phyloP scores from a whole-genome alignment of 2,329 filamentous ascomycete genomes.

The Pyricularia sp. region DNA sequence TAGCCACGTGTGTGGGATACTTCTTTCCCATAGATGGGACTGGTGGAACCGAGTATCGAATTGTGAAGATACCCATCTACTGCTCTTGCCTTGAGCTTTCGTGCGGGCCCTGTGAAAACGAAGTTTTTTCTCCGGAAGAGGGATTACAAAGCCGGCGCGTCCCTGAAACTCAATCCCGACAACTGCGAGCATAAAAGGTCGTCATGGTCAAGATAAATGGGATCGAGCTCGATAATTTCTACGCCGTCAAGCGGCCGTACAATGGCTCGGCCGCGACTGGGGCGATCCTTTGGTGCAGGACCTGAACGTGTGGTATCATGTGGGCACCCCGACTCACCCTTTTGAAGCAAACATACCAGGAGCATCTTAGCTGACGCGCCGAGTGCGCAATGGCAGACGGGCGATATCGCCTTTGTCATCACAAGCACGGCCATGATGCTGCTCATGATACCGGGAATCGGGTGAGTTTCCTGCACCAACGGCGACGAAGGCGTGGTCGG shows the following conservation, averaged over 20 bases:
- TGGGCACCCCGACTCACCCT: conserved; percentile 16
- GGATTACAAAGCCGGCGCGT: neutral
- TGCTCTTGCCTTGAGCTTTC: too few relatives aligned
- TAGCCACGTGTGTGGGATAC: too few relatives aligned
- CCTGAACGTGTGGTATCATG: conserved; percentile 68
- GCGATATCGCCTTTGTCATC: conserved; percentile 76
- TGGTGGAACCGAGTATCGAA: too few relatives aligned
- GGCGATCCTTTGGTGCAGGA: conserved; percentile 55
- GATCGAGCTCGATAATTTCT: conserved; percentile 29
- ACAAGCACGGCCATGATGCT: conserved; percentile 66
- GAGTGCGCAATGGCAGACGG: conserved; percentile 35
- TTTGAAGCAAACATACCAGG: too few relatives aligned
- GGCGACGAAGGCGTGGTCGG: too few relatives aligned
- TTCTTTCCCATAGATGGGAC: too few relatives aligned
- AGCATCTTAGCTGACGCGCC: conserved; percentile 4
- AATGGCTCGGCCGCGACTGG: conserved; percentile 53
- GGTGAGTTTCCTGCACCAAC: conserved; percentile 26
- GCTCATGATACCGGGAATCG: conserved; percentile 87
- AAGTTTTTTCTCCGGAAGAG: neutral
- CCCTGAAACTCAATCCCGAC: neutral
- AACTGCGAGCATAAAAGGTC: neutral
- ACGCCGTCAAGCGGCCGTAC: conserved; percentile 38
- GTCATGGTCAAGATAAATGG: conserved; percentile 22
- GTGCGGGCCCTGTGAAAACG: too few relatives aligned
- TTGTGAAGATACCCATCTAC: too few relatives aligned